Percentiles rank a stretch among this genome's conserved stretches.
Conservation (phyloP, 139 green algal genomes). For the Chlamydomonas schloesseri region DNA sequence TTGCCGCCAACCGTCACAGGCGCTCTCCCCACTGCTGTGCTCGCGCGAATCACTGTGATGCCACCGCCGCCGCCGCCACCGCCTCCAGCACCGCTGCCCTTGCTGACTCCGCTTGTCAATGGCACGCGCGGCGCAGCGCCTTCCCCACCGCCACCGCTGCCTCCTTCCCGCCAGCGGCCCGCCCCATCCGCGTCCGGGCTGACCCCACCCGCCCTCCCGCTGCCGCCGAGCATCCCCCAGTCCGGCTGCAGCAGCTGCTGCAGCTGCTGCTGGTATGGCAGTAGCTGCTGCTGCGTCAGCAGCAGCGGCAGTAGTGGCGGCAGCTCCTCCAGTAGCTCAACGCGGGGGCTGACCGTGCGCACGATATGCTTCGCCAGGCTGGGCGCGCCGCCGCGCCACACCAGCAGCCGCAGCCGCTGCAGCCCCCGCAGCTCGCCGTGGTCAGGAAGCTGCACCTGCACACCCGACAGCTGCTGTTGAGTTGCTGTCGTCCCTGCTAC, state of each 20-base stretch:
- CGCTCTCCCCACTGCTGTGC: not conserved
- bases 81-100: too few species aligned
- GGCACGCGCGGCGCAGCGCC: too few species aligned
- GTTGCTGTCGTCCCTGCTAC: too few species aligned
- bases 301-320: not conserved
- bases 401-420: conserved; percentile 26
- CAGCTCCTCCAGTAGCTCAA: not conserved
- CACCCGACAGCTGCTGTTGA: not conserved
- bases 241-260: not conserved
- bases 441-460: not conserved
- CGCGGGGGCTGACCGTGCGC: not conserved
- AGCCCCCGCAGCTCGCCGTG: not conserved
- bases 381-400: conserved; percentile 25
- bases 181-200: too few species aligned
- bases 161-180: too few species aligned
- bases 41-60: too few species aligned
- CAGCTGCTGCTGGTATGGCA: not conserved
- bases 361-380: not conserved
- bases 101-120: too few species aligned
- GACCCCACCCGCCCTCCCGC: too few species aligned
- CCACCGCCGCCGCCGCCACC: too few species aligned
- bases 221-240: not conserved
- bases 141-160: too few species aligned
- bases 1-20: not conserved
- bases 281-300: not conserved